Base-by-base conservation (phyloP, 2,329 filamentous ascomycete genomes). In the Aspergillus texensis region DNA sequence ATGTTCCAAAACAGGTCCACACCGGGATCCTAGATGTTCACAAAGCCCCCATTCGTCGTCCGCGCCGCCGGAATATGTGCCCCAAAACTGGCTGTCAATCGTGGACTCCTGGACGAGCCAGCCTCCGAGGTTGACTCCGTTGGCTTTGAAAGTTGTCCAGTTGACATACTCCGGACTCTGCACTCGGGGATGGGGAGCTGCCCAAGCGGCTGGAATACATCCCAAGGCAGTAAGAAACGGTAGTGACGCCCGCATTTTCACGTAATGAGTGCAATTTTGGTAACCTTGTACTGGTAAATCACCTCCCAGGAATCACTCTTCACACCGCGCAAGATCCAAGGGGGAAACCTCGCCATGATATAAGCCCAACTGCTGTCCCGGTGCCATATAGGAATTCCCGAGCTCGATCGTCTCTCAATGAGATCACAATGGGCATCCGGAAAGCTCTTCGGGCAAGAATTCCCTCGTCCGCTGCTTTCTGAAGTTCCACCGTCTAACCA, bases 81-180 rank as follows among this genome's bases (percentile, higher is more conserved):
- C 53, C 70, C 70, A 74, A 63, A 67, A 70, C 1, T 41, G 19
- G 16, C 60, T 68, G 45, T 73, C 70, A 30, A 74, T 70, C 16
- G 67, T 70, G 28, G 69, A 68, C 61, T 72, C 70, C 59, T 72
- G 69, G 19, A 66, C 67, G 2, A 73, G 67, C 71, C 68, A 72
- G 26, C 70, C 70, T 12, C 70, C 70, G 19, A 72, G 62, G 26
- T 60, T 60, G 4, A 60, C 57, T n/a, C 57, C 57, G 34, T 69
- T 53, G 43, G 62, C 65, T 21, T 66, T 62, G 48, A 65, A 68
- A 34, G 63, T 68, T 19, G 32, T 55, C 69, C 69, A 72, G 58
- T 73, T 62, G 41, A 68, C 52, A 53, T 68, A 71, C 3, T 43
- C 36, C 1, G 58, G 53, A 12, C 39, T 61, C 32, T 61, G 21